Evolutionary conservation across 768 basidiomycete genomes (phyloP), one percentile per base, ranked within the genome.

Genomic region (Cantharellus cinnabarinus): DNA sequence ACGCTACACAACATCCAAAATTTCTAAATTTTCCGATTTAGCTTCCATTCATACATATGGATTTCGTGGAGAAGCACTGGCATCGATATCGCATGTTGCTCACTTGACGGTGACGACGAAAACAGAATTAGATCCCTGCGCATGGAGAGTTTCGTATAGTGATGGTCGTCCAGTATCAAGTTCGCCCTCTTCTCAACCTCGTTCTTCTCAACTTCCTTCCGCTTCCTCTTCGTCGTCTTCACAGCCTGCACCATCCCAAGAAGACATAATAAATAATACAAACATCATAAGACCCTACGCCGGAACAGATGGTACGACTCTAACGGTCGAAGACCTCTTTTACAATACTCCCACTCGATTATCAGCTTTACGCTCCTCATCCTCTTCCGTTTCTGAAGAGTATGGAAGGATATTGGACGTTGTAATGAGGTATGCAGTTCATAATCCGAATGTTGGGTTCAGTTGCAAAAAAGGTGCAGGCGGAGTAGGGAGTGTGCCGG

Each of bases 61-160:
- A 0, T 99, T 99, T 70, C 79, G 95, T 57, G 94, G 95, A 38
- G 95, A 99, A 71, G 95, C 95, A 0, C 72, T 99, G 54, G 95
- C 94, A 2, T 93, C 89, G 7, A 89, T 99, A 61, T 93, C 89
- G 3, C 90, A 95, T 70, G 89, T 94, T 44, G 82, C 91, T 1
- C 86, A 85, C 68, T 74, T 99, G 59, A 80, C 81, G 15, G 85
- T 98, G 5, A 71, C 86, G n/a, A 95, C 90, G 3, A 98, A 97
- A 73, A 89, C 85, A 0, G 85, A 79, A 66, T 90, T 3, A 97
- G 89, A 7, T 34, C 5, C 3, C 3, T n/a, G 88, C 89, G 2
- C 73, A 74, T 57, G 52, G 52, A 54, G 38, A 54, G 7, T 54
- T 7, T 10, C 52, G 35, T 99, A 94, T 68, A 70, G 76, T 2